Base-by-base conservation (phyloP, 345 rosid species). In the Boechera stricta region DNA sequence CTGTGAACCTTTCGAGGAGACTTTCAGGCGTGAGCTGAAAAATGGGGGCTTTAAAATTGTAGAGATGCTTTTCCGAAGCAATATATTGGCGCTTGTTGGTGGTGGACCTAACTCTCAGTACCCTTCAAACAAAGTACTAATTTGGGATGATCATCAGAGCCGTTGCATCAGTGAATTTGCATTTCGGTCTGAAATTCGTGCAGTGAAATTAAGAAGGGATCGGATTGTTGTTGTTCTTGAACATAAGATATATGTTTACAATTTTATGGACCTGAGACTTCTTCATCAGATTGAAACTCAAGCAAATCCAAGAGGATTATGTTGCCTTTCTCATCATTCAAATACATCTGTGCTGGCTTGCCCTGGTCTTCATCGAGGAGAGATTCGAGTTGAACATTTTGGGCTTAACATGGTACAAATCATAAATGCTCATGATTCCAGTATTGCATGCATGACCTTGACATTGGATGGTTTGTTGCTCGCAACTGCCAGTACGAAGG, bases 101-200 rank as follows among this genome's bases (percentile, higher is more conserved):
- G 83, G 80, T 72, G 85, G 73, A 53, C 75, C 86, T 56, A 87
- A 89, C 79, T 88, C 96, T 33, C 95, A 84, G 76, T 87, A 89
- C 73, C 91, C 98, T 51, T 86, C 97, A 5, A 88, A 74, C 79
- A 91, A 91, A 83, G 96, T 87, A 60, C 76, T 91, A 48, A 89
- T 93, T 57, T 91, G 97, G 96, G 94, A 93, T 81, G 98, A 93
- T 77, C 90, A 84, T 69, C 94, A 91, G 65, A 89, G 89, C 75
- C 85, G 88, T 44, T 90, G 96, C 86, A 90, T 93, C 15, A 86
- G 92, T 80, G 97, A 93, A 66, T 88, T 89, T 76, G 66, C 92
- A 0, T 93, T 93, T 72, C 85, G 97, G 83, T 91, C 96, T 29
- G 92, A 93, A 18, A 83, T 93, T 12, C 88, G 90, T 38, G 84